Evolutionary conservation across 2,329 filamentous ascomycete species (phyloP), one percentile per base, ranked within the genome.

Genomic region (Coniochaeta pulveracea): DNA sequence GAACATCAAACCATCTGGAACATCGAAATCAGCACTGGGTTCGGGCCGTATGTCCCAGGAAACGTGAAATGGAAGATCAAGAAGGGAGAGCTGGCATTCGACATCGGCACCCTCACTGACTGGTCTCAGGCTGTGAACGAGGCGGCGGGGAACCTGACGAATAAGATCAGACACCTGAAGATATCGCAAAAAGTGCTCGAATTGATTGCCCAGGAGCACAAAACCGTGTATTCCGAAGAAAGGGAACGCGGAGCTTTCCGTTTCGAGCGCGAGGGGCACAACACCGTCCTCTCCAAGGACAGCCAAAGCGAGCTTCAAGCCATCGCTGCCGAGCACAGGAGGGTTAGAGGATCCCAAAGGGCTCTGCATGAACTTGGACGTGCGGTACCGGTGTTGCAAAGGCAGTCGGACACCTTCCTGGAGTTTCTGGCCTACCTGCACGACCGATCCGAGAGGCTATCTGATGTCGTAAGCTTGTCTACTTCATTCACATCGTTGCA

Each of bases 41-140:
- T 29, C 21, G 23, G 33, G 6, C 33, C 24, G 14, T 25, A 34
- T 10, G 7, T 10, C 10, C 14, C 19, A 3, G 33, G 33, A 10
- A 19, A 11, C 15, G 18, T 23, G 10, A 25, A 25, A 15, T 14
- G 27, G 5, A 10, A 27, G 18, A 17, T 25, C 14, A 10, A 19
- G 4, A 8, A 15, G 3, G 15, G 27, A 16, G 23, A 18, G 3
- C 14, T 19, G 24, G 28, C 27, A n/a, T 27, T 34, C n/a, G 15
- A 34, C 19, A 34, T 34, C 33, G 28, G 28, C 16, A 17, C 21
- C 11, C 23, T 34, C 10, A 34, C 33, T 11, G 28, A 25, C 33
- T 34, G 33, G 33, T 17, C 26, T 6, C 33, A 34, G 25, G 33
- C 33, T n/a, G 23, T 34, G 21, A 34, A 34, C 33, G 33, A 34